Evolutionary conservation across 306 rosid species (phyloP).

Genomic region (Echinosophora koreensis): DNA sequence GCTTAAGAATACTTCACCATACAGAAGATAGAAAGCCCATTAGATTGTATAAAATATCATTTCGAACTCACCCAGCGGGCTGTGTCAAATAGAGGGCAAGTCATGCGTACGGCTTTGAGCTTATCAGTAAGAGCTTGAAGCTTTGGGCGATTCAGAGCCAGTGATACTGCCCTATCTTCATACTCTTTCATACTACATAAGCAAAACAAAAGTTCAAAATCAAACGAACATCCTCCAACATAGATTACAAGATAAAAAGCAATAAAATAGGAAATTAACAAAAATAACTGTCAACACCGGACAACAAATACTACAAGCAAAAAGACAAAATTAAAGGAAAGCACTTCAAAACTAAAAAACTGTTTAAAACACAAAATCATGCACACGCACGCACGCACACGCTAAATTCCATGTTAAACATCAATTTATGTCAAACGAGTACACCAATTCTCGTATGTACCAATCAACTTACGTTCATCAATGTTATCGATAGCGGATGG

Average conservation of each 20-base stretch:
- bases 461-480: too few relatives aligned
- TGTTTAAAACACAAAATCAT: too few relatives aligned
- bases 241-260: background rate
- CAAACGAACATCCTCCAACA: background rate
- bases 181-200: constrained; percentile 81
- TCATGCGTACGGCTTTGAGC: constrained; percentile 83
- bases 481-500: too few relatives aligned
- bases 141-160: constrained; percentile 82
- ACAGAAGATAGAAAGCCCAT: background rate
- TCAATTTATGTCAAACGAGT: too few relatives aligned
- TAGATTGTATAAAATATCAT: background rate
- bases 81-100: constrained; percentile 95
- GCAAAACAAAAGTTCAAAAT: constrained; percentile 16
- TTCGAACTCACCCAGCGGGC: constrained; percentile 78
- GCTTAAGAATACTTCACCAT: constrained; percentile 3
- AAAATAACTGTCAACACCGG: background rate
- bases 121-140: constrained; percentile 78
- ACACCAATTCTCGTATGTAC: too few relatives aligned
- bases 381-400: too few relatives aligned
- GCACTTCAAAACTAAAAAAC: too few relatives aligned
- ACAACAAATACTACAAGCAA: background rate
- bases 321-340: background rate
- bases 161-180: constrained; percentile 89
- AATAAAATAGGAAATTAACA: background rate
- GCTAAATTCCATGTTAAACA: too few relatives aligned